Evolutionary conservation across 1,284 basidiomycete genomes (phyloP).

Genomic region (Fomitopsis schrenkii): DNA sequence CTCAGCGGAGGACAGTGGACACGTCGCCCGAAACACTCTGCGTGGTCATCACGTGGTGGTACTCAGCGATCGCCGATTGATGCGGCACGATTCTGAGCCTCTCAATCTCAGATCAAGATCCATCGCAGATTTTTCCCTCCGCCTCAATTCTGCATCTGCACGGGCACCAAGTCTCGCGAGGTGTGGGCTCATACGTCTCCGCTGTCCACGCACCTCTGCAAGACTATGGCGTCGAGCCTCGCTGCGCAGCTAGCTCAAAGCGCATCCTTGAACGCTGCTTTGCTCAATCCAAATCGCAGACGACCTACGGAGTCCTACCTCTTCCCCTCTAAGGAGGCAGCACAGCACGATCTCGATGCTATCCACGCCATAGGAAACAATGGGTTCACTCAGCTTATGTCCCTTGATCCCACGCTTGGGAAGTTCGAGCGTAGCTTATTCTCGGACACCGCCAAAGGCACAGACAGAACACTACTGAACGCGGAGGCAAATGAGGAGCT

Average conservation of each 20-base stretch:
- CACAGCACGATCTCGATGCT: constrained; percentile 82
- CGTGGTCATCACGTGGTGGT: constrained; percentile 1
- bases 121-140: not conserved
- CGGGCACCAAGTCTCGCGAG: too few species aligned
- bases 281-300: constrained; percentile 61
- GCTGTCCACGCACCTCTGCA: too few species aligned
- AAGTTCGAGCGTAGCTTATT: constrained; percentile 80
- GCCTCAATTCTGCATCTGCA: not conserved
- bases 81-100: not conserved
- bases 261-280: constrained; percentile 75
- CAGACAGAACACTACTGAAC: constrained; percentile 82
- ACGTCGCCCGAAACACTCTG: not conserved
- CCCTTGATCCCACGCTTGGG: constrained; percentile 59
- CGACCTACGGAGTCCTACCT: constrained; percentile 74
- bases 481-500: constrained; percentile 62
- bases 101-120: not conserved
- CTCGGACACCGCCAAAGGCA: constrained; percentile 71
- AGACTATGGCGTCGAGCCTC: constrained; percentile 66
- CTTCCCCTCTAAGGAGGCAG: constrained; percentile 79
- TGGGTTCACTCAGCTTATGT: constrained; percentile 75
- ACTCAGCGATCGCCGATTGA: not conserved
- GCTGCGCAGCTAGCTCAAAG: constrained; percentile 81
- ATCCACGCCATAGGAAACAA: constrained; percentile 82
- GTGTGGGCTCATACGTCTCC: too few species aligned
- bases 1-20: not conserved